Percentiles rank a stretch among this genome's conserved stretches.
These are phyloP conservation scores for Flaveria sonorensis DNA, from an alignment of 129 eudicot genomes.

Conservation along the genomic window DNA sequence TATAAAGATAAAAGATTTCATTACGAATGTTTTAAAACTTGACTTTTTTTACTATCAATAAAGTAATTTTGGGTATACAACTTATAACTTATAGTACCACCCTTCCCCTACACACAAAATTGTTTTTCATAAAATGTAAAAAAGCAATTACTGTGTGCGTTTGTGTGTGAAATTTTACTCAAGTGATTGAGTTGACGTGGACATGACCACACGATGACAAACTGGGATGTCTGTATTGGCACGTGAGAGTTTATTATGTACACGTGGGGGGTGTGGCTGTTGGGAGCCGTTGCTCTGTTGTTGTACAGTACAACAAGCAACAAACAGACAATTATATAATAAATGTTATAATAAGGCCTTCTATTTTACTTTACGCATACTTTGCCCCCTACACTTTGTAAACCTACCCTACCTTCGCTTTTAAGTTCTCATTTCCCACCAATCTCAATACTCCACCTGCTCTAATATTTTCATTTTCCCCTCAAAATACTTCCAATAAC, in stretches of 20 bases:
- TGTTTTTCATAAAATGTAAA: too few species aligned
- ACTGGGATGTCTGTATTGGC: slow-evolving; percentile 19
- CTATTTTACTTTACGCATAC: slow-evolving; percentile 33
- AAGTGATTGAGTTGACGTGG: slow-evolving; percentile 36
- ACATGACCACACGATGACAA: slow-evolving; percentile 28
- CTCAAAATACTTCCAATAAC: too few species aligned
- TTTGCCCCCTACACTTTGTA: slow-evolving; percentile 30
- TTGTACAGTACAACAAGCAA: slow-evolving; percentile 34
- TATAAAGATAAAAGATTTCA: too few species aligned
- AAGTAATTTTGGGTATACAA: too few species aligned
- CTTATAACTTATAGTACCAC: too few species aligned
- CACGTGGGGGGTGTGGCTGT: slow-evolving; percentile 32
- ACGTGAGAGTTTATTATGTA: slow-evolving; percentile 17
- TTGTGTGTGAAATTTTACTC: slow-evolving; percentile 25
- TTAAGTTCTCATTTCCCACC: slow-evolving; percentile 27
- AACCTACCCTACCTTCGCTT: slow-evolving; percentile 34
- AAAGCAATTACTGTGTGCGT: slow-evolving; percentile 11
- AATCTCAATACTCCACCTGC: not conserved
- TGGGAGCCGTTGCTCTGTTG: slow-evolving; percentile 31
- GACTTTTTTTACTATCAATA: too few species aligned
- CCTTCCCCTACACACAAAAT: too few species aligned
- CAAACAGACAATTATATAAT: not conserved
- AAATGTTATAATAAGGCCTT: slow-evolving; percentile 27
- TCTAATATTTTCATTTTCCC: not conserved
- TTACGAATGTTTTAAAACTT: too few species aligned